Evolutionary conservation across 2,329 filamentous ascomycete genomes (phyloP).

Genomic region (Geoglossum cookeanum): DNA sequence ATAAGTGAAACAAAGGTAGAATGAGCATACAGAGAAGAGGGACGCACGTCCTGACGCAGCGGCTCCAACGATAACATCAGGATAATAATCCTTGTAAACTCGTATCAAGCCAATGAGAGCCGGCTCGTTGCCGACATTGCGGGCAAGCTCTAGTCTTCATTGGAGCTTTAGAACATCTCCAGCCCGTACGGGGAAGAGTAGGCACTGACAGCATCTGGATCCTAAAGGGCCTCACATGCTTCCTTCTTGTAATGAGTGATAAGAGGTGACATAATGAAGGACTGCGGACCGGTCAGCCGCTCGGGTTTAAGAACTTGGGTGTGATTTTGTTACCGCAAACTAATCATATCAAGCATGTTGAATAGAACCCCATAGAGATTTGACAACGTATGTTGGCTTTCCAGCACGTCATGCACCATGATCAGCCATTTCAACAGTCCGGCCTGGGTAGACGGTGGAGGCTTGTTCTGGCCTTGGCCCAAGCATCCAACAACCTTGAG

Average conservation of each 20-base stretch:
- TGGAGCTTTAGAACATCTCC: not conserved
- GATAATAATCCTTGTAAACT: conserved; percentile 82
- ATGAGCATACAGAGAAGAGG: conserved; percentile 18
- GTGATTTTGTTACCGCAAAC: conserved; percentile 36
- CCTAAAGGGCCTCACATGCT: conserved; percentile 66
- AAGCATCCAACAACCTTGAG: conserved; percentile 51
- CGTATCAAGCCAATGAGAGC: conserved; percentile 54
- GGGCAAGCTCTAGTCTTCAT: conserved; percentile 27
- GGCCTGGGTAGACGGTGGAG: conserved; percentile 49
- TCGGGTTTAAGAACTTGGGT: conserved; percentile 6
- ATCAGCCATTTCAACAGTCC: conserved; percentile 61
- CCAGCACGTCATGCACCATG: conserved; percentile 52
- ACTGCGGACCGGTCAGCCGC: conserved; percentile 15
- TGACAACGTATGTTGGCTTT: conserved; percentile 42
- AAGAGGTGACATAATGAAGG: conserved; percentile 52
- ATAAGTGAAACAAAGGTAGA: not conserved
- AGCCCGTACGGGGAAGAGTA: not conserved
- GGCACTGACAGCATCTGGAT: conserved; percentile 46
- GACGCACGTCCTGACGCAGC: conserved; percentile 26
- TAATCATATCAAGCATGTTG: conserved; percentile 63
- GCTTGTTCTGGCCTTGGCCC: conserved; percentile 61
- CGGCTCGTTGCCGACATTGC: conserved; percentile 42
- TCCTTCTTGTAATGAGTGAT: conserved; percentile 58
- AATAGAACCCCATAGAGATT: conserved; percentile 61
- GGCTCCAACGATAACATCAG: conserved; percentile 66